These are phyloP conservation scores for Vicia faba DNA, from an alignment of 306 rosid species.

Conservation along the genomic window DNA sequence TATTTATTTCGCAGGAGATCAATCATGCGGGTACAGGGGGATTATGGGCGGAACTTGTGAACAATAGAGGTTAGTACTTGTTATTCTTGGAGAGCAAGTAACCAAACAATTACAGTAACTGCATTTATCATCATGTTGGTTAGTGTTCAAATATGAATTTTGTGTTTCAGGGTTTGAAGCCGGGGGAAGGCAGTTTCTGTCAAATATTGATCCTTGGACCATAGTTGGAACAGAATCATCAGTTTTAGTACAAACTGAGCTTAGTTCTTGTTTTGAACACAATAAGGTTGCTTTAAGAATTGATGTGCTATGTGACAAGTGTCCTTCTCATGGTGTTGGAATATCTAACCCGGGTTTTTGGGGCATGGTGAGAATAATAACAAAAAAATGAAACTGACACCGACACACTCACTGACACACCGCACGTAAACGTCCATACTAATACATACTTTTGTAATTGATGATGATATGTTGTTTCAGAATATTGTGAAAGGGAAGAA, in stretches of 20 bases:
- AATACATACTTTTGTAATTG: background rate
- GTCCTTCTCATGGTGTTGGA: conserved; percentile 60
- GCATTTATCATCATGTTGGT: background rate
- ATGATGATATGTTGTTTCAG: conserved; percentile 43
- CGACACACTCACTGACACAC: background rate
- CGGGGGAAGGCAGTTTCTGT: conserved; percentile 66
- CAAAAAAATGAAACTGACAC: background rate
- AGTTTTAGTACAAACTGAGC: conserved; percentile 59
- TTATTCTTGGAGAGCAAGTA: background rate
- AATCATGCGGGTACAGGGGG: conserved; percentile 56
- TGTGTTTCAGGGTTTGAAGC: conserved; percentile 77
- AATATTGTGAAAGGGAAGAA: conserved; percentile 63
- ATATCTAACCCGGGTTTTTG: conserved; percentile 76
- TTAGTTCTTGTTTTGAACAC: conserved; percentile 63
- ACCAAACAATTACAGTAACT: background rate
- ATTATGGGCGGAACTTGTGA: conserved; percentile 54
- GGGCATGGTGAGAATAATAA: conserved; percentile 66
- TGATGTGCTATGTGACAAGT: conserved; percentile 54
- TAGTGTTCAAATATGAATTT: conserved; percentile 3
- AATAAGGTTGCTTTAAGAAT: conserved; percentile 70
- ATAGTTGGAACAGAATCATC: conserved; percentile 61
- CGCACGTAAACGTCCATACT: background rate
- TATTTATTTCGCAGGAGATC: conserved; percentile 37
- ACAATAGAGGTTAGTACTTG: conserved; percentile 42
- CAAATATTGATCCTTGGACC: conserved; percentile 74